Percentiles rank a stretch among this genome's conserved stretches.
These are phyloP conservation scores for Candida ponderosae DNA, from an alignment of 805 yeast species.

Conservation along the genomic window DNA sequence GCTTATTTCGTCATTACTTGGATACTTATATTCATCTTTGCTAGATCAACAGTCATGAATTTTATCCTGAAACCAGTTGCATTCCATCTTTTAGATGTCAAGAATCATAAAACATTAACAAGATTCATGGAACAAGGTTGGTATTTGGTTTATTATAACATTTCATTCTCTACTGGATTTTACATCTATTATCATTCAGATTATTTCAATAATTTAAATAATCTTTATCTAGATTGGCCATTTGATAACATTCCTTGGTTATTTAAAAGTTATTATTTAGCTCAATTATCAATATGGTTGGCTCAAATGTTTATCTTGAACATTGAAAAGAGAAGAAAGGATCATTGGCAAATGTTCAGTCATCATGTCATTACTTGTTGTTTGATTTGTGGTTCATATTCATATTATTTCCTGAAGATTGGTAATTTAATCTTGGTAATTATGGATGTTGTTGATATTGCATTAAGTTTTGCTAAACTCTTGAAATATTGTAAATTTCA, in stretches of 20 bases:
- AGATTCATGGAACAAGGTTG: slow-evolving; percentile 88
- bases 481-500: slow-evolving; percentile 63
- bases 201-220: slow-evolving; percentile 50
- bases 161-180: slow-evolving; percentile 50
- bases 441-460: slow-evolving; percentile 80
- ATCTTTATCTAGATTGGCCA: slow-evolving; percentile 68
- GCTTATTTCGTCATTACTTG: slow-evolving; percentile 43
- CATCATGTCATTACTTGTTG: slow-evolving; percentile 79
- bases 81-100: slow-evolving; percentile 29
- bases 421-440: slow-evolving; percentile 72
- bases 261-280: slow-evolving; percentile 64
- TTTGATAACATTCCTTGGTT: slow-evolving; percentile 44
- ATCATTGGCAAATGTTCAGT: slow-evolving; percentile 76
- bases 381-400: slow-evolving; percentile 65
- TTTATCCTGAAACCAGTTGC: slow-evolving; percentile 54
- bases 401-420: slow-evolving; percentile 60
- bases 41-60: slow-evolving; percentile 56
- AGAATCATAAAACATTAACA: slow-evolving; percentile 40
- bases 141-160: slow-evolving; percentile 53
- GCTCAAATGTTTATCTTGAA: slow-evolving; percentile 73
- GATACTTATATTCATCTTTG: slow-evolving; percentile 46
- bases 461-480: slow-evolving; percentile 66
- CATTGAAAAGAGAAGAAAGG: slow-evolving; percentile 75
- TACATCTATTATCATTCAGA: slow-evolving; percentile 48
- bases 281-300: slow-evolving; percentile 71